Evolutionary conservation across 2,329 filamentous ascomycete species (phyloP).

Genomic region (Hypoxylon rubiginosum): DNA sequence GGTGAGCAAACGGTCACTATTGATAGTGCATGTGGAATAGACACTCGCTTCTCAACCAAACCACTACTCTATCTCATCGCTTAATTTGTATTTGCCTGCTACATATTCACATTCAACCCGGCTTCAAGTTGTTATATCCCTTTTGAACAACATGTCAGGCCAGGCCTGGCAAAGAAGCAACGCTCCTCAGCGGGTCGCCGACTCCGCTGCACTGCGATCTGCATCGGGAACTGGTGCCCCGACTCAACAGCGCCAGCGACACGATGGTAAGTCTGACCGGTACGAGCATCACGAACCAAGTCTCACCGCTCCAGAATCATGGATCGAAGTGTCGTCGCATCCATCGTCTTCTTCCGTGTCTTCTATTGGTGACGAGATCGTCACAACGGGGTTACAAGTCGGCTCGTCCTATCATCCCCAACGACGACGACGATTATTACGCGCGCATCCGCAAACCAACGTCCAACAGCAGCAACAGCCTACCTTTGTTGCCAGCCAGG

Average conservation of each 20-base stretch:
- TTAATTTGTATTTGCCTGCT: background rate
- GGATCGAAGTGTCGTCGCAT: conserved; percentile 93
- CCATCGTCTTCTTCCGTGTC: conserved; percentile 94
- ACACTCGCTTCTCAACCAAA: conserved; percentile 11
- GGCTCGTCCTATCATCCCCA: conserved; percentile 74
- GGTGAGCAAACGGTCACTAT: conserved; percentile 30
- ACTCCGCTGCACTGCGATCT: conserved; percentile 40
- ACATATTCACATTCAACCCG: conserved; percentile 2
- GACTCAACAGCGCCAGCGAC: conserved; percentile 44
- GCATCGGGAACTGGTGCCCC: conserved; percentile 34
- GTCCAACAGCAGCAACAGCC: conserved; percentile 50
- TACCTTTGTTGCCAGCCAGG: conserved; percentile 58
- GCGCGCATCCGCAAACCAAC: conserved; percentile 49
- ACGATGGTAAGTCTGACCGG: conserved; percentile 47
- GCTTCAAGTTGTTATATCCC: conserved; percentile 13
- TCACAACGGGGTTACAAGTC: conserved; percentile 87
- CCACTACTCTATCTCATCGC: too few species aligned
- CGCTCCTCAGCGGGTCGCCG: conserved; percentile 36
- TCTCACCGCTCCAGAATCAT: conserved; percentile 78
- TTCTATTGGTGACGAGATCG: conserved; percentile 87
- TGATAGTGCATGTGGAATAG: conserved; percentile 26
- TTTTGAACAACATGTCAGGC: conserved; percentile 39
- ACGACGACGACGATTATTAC: conserved; percentile 64
- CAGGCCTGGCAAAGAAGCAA: conserved; percentile 46
- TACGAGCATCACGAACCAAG: conserved; percentile 23